Evolutionary conservation across 2,329 filamentous ascomycete species (phyloP).

Genomic region (Alternaria postmessia): DNA sequence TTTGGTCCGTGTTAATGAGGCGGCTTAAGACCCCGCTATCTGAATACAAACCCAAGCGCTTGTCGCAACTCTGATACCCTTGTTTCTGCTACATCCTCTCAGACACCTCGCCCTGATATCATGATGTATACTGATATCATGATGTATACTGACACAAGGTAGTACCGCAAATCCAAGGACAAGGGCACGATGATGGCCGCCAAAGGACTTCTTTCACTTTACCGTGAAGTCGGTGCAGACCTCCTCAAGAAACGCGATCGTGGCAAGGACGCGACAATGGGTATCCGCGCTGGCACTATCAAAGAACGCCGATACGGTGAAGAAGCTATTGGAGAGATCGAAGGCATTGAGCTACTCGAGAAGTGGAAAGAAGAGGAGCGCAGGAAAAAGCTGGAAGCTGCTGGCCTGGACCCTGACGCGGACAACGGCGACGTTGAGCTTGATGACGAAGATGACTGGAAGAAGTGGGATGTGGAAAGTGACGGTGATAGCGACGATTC

Average conservation of each 20-base stretch:
- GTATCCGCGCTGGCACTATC: constrained; percentile 76
- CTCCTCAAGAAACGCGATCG: constrained; percentile 89
- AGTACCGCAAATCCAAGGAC: constrained; percentile 94
- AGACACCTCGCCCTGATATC: background rate
- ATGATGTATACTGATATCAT: constrained; percentile 6
- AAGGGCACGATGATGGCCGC: constrained; percentile 99
- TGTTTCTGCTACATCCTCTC: constrained; percentile 22
- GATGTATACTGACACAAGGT: constrained; percentile 9
- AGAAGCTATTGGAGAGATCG: constrained; percentile 82
- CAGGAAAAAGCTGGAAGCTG: constrained; percentile 73
- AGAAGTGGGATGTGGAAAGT: constrained; percentile 69
- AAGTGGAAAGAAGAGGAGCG: constrained; percentile 93
- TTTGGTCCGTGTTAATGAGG: constrained; percentile 97
- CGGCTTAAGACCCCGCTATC: constrained; percentile 87
- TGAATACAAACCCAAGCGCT: constrained; percentile 80
- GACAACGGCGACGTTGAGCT: constrained; percentile 68
- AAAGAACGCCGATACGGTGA: constrained; percentile 84
- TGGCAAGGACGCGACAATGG: constrained; percentile 89
- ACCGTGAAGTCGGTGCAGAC: constrained; percentile 88
- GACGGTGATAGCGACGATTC: constrained; percentile 71
- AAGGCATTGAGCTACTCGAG: constrained; percentile 89
- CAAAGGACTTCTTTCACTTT: constrained; percentile 87
- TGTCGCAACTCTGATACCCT: constrained; percentile 74
- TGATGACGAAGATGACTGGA: constrained; percentile 64
- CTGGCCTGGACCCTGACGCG: constrained; percentile 69